Evolutionary conservation across 2,329 filamentous ascomycete genomes (phyloP).

Genomic region (Colletotrichum sp.): DNA sequence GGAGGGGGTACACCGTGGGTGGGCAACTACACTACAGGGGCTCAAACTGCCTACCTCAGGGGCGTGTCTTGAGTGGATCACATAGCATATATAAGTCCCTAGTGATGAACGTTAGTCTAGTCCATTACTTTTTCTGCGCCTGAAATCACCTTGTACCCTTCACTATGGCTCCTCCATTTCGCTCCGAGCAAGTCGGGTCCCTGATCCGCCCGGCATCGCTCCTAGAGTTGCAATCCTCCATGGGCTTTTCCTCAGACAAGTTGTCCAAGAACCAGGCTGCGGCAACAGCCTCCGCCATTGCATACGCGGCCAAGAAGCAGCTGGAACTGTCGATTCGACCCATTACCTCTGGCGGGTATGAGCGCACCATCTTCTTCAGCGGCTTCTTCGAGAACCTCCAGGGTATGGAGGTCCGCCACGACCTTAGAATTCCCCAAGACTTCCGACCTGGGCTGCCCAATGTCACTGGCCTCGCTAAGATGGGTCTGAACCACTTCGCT

Average conservation of each 20-base stretch:
- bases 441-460: not conserved
- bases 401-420: not conserved
- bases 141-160: not conserved
- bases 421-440: conserved; percentile 1
- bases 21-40: not conserved
- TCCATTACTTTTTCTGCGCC: not conserved
- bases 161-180: conserved; percentile 54
- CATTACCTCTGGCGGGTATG: conserved; percentile 73
- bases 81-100: not conserved
- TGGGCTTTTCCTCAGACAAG: not conserved
- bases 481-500: not conserved
- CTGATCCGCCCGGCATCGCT: conserved; percentile 69
- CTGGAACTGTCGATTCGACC: conserved; percentile 64
- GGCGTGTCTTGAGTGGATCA: not conserved
- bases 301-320: conserved; percentile 69
- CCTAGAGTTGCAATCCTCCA: conserved; percentile 40
- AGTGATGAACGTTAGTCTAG: not conserved
- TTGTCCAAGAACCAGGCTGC: conserved; percentile 49
- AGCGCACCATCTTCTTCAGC: conserved; percentile 53
- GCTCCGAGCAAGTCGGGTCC: conserved; percentile 75
- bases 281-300: conserved; percentile 62
- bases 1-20: not conserved
- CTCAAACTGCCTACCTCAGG: not conserved
- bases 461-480: not conserved
- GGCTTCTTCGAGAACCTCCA: conserved; percentile 52